Base-by-base conservation (phyloP, 371 early-diverging fungal genomes). In the Lichtheimia ramosa region DNA sequence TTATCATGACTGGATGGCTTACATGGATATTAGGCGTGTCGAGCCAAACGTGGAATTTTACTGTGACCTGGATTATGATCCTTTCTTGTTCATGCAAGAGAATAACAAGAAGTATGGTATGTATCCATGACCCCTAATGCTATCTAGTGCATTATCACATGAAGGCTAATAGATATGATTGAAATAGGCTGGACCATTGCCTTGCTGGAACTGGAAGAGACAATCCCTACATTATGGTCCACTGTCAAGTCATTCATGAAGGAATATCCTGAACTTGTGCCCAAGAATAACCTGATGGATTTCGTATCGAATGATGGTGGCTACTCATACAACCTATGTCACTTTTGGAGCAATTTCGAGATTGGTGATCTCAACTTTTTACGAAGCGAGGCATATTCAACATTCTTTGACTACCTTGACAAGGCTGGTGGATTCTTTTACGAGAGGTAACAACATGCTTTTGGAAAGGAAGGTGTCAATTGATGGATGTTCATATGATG, bases 311-410 rank as follows among this genome's bases (percentile, higher is more conserved):
- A 74, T 46, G 59, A 74, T 28, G 55, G 56, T 18, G 77, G 77
- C 15, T 50, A 60, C 5, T 57, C 61, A 20, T 90, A 89, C 68
- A 90, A 88, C 52, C 66, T 85, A 16, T 95, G 96, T 65, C 97
- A 97, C 64, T 98, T 96, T 64, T 96, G 98, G 97, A 91, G 92
- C 41, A 98, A 97, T 65, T 97, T 98, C 82, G 98, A 97, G 72
- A 94, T 98, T 56, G 98, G 81, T n/a, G 84, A 85, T 65, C 79
- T 97, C 63, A 82, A 87, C 18, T 90, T 95, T 68, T 89, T 90
- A 65, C 80, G 95, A 62, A 74, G 83, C 16, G 68, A 77, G 8
- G 81, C 74, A 40, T 97, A 96, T 65, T 59, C 70, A 16, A 70
- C 75, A 10, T 95, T 81, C 63, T 97, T 98, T 71, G 82, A 93